phyloP scores from a whole-genome alignment of 139 green algal species.

The Tetradesmus obliquus region DNA sequence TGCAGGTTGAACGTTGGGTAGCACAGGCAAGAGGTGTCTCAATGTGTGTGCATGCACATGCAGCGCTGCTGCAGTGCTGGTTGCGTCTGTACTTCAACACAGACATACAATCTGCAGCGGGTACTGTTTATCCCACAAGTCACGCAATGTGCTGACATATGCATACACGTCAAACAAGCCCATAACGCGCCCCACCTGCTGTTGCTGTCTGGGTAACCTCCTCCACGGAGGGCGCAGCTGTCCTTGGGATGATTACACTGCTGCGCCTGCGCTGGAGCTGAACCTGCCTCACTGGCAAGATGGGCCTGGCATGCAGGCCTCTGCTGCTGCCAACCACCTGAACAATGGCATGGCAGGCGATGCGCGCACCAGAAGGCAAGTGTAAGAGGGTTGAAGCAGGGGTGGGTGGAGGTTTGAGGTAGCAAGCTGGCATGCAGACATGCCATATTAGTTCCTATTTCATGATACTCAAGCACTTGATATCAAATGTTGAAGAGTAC shows the following conservation, averaged over 20 bases:
- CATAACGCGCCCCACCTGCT: not conserved
- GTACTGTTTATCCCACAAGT: too few relatives aligned
- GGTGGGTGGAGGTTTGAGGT: not conserved
- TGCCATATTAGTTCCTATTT: too few relatives aligned
- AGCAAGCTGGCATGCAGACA: not conserved
- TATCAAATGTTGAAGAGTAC: not conserved
- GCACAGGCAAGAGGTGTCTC: too few relatives aligned
- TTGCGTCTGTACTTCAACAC: not conserved
- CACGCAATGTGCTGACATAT: too few relatives aligned
- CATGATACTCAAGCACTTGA: too few relatives aligned
- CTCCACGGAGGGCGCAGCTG: not conserved
- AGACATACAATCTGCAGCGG: not conserved
- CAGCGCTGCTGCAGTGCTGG: not conserved
- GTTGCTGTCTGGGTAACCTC: not conserved
- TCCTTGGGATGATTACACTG: not conserved
- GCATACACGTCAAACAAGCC: too few relatives aligned
- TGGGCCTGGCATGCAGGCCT: not conserved
- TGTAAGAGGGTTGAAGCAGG: not conserved
- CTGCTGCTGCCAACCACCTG: not conserved
- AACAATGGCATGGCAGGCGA: not conserved
- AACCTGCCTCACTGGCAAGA: not conserved
- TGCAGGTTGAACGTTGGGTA: not conserved
- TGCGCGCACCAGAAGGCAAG: not conserved
- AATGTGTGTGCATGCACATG: too few relatives aligned
- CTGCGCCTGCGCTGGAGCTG: not conserved